These are phyloP conservation scores for Apostasia ramifera DNA, from an alignment of 106 monocot genomes.

Conservation along the genomic window DNA sequence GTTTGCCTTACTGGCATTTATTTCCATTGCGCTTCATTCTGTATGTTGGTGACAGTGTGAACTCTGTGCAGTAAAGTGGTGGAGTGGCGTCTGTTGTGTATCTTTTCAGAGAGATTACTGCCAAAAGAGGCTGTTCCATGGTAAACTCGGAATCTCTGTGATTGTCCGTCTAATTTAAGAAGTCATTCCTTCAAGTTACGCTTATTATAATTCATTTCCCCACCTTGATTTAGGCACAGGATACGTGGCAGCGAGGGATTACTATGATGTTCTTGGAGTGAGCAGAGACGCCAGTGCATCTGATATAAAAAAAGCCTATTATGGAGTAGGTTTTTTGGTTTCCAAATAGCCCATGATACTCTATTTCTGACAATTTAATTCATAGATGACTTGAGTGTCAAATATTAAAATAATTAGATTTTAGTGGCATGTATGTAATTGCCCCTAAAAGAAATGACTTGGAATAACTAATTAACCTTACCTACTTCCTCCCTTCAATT, in stretches of 20 bases:
- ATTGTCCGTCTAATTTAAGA: background rate
- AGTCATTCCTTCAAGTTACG: background rate
- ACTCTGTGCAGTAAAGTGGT: conserved; percentile 18
- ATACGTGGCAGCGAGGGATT: conserved; percentile 24
- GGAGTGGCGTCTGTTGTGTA: conserved; percentile 7
- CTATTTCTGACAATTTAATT: too few species aligned
- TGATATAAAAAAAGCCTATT: conserved; percentile 61
- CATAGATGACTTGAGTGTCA: too few species aligned
- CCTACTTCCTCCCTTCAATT: too few species aligned
- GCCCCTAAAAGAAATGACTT: too few species aligned
- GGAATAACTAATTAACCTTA: too few species aligned
- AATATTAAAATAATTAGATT: too few species aligned
- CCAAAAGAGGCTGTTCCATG: conserved; percentile 23
- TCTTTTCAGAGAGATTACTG: background rate
- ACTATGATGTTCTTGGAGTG: conserved; percentile 51
- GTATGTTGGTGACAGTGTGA: background rate
- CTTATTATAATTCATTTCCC: background rate
- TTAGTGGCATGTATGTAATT: too few species aligned
- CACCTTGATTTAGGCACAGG: conserved; percentile 24
- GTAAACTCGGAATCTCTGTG: background rate
- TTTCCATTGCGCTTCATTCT: background rate
- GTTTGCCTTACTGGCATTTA: background rate
- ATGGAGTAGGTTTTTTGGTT: conserved; percentile 22
- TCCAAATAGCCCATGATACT: too few species aligned
- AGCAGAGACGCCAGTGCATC: conserved; percentile 40